A percentile compares a stretch with the other conserved stretches of the same genome.
Conservation (phyloP, 2,329 filamentous ascomycete genomes). For the Pleurostoma richardsiae region DNA sequence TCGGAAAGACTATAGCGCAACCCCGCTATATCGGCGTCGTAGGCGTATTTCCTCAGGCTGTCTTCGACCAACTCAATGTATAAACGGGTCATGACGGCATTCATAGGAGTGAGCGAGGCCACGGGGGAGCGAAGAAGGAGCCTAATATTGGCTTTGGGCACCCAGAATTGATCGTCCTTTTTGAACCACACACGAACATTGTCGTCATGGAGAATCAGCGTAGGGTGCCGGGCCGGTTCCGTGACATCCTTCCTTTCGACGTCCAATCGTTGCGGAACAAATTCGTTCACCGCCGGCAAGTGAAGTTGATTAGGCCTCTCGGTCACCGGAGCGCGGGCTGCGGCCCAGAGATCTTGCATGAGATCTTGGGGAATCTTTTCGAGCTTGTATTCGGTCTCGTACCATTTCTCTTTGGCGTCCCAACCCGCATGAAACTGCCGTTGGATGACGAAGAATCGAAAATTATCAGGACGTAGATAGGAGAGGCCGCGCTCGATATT, state of each 20-base stretch:
- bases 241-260: constrained; percentile 92
- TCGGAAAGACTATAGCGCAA: constrained; percentile 75
- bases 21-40: constrained; percentile 91
- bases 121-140: constrained; percentile 76
- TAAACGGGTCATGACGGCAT: constrained; percentile 70
- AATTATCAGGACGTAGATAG: constrained; percentile 80
- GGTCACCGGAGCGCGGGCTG: constrained; percentile 50
- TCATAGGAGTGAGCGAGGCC: constrained; percentile 73
- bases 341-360: constrained; percentile 63
- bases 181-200: constrained; percentile 89
- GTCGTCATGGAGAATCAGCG: constrained; percentile 79
- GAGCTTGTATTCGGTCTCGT: constrained; percentile 87
- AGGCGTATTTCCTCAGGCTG: constrained; percentile 86
- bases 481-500: constrained; percentile 69
- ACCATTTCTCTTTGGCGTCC: constrained; percentile 93
- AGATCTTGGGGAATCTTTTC: constrained; percentile 76
- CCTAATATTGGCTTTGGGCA: constrained; percentile 85
- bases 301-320: constrained; percentile 68
- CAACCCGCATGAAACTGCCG: constrained; percentile 79
- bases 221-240: constrained; percentile 67
- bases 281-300: constrained; percentile 89
- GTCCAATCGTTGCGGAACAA: constrained; percentile 87
- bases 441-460: constrained; percentile 77
- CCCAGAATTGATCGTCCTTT: constrained; percentile 98
- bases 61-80: constrained; percentile 86